Evolutionary conservation across 1,284 basidiomycete genomes (phyloP).

Genomic region (Spongiforma sp.): DNA sequence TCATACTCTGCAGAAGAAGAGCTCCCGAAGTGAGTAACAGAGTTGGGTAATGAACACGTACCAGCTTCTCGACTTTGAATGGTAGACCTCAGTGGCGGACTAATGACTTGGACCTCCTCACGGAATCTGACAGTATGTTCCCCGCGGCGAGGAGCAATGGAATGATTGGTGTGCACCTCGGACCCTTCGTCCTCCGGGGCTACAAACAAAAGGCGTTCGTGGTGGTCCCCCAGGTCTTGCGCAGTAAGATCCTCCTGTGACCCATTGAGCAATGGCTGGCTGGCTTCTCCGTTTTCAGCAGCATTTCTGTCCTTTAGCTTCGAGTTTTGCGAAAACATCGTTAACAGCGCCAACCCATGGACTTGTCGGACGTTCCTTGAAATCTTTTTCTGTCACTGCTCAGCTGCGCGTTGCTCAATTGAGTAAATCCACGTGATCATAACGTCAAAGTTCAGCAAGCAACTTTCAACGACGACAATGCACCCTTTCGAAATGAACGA

Average conservation of each 20-base stretch:
- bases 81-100: constrained; percentile 71
- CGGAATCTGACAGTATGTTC: constrained; percentile 59
- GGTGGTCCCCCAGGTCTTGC: constrained; percentile 31
- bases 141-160: constrained; percentile 21
- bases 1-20: constrained; percentile 63
- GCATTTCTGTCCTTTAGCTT: constrained; percentile 37
- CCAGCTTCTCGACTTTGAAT: constrained; percentile 76
- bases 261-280: constrained; percentile 58
- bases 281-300: constrained; percentile 46
- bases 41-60: constrained; percentile 46
- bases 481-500: too few species aligned
- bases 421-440: too few species aligned
- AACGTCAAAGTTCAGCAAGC: too few species aligned
- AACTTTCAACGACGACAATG: too few species aligned
- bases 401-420: not conserved
- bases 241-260: constrained; percentile 43
- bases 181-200: constrained; percentile 52
- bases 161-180: constrained; percentile 35
- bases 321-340: constrained; percentile 47
- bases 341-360: constrained; percentile 24
- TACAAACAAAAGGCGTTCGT: constrained; percentile 52
- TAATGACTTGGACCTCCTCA: constrained; percentile 70
- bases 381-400: not conserved
- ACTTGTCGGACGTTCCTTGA: constrained; percentile 10
- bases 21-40: constrained; percentile 15